phyloP scores from a whole-genome alignment of 2,329 filamentous ascomycete genomes.

The Scedosporium apiospermum region DNA sequence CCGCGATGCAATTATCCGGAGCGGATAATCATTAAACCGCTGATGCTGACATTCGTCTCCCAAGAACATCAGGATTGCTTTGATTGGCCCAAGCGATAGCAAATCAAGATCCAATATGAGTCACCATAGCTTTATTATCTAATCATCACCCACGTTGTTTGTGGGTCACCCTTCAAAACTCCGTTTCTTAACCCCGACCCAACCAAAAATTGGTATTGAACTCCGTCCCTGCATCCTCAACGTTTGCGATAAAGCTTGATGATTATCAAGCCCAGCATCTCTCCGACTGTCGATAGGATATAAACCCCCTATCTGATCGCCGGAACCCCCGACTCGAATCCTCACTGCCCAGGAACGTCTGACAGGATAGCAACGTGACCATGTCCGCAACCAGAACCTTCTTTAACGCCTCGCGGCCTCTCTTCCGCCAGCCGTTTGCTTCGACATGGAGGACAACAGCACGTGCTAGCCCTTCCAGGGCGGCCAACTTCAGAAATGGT shows the following conservation, averaged over 20 bases:
- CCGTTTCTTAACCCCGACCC: constrained; percentile 1
- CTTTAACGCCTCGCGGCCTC: constrained; percentile 45
- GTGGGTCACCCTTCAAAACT: neutral
- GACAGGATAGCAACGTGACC: neutral
- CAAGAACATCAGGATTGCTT: too few species aligned
- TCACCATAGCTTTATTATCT: too few species aligned
- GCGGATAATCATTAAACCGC: too few species aligned
- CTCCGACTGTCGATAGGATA: neutral
- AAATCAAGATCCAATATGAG: too few species aligned
- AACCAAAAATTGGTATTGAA: neutral
- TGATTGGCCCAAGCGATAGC: too few species aligned
- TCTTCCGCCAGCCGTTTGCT: constrained; percentile 45
- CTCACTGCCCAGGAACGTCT: neutral
- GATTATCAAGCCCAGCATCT: neutral
- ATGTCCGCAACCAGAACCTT: constrained; percentile 33
- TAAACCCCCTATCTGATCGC: too few species aligned
- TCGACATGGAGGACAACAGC: constrained; percentile 25
- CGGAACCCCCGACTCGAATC: neutral
- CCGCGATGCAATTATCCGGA: too few species aligned
- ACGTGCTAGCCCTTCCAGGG: constrained; percentile 42
- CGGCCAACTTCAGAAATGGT: constrained; percentile 43
- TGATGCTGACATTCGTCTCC: neutral
- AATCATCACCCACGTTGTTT: neutral
- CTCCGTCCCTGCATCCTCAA: neutral
- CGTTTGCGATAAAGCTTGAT: neutral